Percentiles rank a stretch among this genome's conserved stretches.
Evolutionary conservation across 176 grass and related monocot species (phyloP).

Genomic region (Melocanna baccifera): DNA sequence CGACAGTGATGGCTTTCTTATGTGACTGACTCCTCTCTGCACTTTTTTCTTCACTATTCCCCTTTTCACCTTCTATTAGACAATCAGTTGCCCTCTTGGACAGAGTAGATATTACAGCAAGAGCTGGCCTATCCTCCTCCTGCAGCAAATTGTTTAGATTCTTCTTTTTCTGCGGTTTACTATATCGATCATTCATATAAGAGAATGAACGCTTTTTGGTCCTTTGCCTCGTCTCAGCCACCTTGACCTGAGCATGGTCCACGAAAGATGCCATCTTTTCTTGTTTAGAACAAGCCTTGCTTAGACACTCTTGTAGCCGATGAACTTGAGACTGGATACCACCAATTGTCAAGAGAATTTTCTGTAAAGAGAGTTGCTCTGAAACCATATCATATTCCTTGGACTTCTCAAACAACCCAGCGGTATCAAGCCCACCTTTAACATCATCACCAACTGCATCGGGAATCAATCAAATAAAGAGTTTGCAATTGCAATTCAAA

Average conservation of each 20-base stretch:
- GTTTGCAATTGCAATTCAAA: not conserved
- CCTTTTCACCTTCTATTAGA: slow-evolving; percentile 9
- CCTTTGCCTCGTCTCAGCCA: slow-evolving; percentile 36
- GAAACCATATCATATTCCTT: slow-evolving; percentile 39
- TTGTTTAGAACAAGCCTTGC: slow-evolving; percentile 42
- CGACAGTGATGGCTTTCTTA: slow-evolving; percentile 10
- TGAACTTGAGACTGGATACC: slow-evolving; percentile 51
- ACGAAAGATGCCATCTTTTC: slow-evolving; percentile 32
- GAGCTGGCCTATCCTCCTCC: slow-evolving; percentile 24
- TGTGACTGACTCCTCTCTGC: slow-evolving; percentile 16
- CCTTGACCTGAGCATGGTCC: not conserved
- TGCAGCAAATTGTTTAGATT: slow-evolving; percentile 46
- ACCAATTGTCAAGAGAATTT: slow-evolving; percentile 61
- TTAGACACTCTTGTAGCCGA: slow-evolving; percentile 56
- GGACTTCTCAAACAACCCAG: slow-evolving; percentile 43
- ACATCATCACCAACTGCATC: slow-evolving; percentile 47
- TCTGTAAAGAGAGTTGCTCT: slow-evolving; percentile 43
- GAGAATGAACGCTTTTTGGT: slow-evolving; percentile 39
- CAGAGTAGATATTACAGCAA: slow-evolving; percentile 8
- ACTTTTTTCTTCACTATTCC: not conserved
- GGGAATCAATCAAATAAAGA: slow-evolving; percentile 30
- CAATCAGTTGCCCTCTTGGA: not conserved
- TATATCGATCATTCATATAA: slow-evolving; percentile 21
- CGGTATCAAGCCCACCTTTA: slow-evolving; percentile 48
- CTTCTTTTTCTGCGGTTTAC: slow-evolving; percentile 45